These are phyloP conservation scores for Xylaria palmicola DNA, from an alignment of 495 filamentous ascomycete genomes.

Conservation along the genomic window DNA sequence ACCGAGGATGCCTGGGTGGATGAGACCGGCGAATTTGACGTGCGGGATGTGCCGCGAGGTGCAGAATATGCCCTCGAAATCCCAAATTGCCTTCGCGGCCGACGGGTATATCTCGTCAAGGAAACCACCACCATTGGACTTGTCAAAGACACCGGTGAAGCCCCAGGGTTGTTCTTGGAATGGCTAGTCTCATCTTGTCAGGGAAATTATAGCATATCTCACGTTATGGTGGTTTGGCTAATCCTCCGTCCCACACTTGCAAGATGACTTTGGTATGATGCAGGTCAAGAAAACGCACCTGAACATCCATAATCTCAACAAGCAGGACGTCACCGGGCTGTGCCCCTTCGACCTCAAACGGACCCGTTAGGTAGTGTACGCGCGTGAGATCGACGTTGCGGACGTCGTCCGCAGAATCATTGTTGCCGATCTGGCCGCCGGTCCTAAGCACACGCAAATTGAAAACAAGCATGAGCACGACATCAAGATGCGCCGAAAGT, in stretches of 20 bases:
- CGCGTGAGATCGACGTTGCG: conserved; percentile 80
- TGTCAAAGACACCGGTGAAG: conserved; percentile 83
- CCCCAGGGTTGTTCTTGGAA: conserved; percentile 88
- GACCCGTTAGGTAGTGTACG: conserved; percentile 86
- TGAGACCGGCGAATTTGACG: conserved; percentile 86
- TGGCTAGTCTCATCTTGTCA: conserved; percentile 40
- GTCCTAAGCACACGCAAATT: conserved; percentile 43
- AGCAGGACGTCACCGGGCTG: conserved; percentile 84
- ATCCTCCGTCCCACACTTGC: too few relatives aligned
- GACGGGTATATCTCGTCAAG: conserved; percentile 88
- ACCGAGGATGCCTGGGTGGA: conserved; percentile 91
- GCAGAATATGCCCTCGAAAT: conserved; percentile 94
- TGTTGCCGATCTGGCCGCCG: conserved; percentile 85
- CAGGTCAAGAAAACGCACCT: conserved; percentile 31
- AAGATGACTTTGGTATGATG: too few relatives aligned
- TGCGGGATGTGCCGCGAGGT: conserved; percentile 86
- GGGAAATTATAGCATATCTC: not conserved
- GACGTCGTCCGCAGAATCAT: conserved; percentile 87
- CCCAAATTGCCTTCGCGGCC: conserved; percentile 94
- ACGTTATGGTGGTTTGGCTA: not conserved
- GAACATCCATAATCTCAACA: conserved; percentile 94
- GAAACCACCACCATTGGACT: conserved; percentile 86
- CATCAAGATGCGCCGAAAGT: too few relatives aligned
- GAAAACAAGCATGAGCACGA: conserved; percentile 26
- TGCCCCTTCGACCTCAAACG: conserved; percentile 85